Conservation (phyloP, 306 rosid genomes). For the Alnus rubra region DNA sequence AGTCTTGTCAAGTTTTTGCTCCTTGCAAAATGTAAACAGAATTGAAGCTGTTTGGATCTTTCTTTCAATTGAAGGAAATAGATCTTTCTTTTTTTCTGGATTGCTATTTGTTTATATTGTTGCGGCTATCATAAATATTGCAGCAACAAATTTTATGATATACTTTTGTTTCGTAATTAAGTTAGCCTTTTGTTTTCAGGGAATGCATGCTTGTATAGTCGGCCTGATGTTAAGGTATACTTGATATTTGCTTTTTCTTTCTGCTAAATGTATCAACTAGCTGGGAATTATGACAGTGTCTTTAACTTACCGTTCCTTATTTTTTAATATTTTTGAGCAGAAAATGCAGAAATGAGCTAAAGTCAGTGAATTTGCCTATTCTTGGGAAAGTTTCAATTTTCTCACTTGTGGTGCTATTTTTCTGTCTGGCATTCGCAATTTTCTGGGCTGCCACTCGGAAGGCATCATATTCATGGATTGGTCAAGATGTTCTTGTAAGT, state of each 20-base stretch:
- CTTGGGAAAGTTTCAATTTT: slow-evolving; percentile 69
- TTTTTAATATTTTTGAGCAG: slow-evolving; percentile 45
- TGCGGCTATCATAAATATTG: neutral
- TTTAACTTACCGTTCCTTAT: slow-evolving; percentile 9
- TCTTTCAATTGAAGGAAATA: neutral
- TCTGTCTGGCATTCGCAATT: slow-evolving; percentile 58
- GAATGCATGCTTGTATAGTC: slow-evolving; percentile 81
- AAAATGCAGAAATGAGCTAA: slow-evolving; percentile 45
- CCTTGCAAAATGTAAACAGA: neutral
- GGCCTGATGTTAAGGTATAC: slow-evolving; percentile 64
- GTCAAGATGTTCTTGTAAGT: slow-evolving; percentile 96
- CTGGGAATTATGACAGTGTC: slow-evolving; percentile 1
- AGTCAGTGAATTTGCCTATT: slow-evolving; percentile 57
- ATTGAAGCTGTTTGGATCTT: neutral
- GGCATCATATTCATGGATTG: slow-evolving; percentile 79
- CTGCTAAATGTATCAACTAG: slow-evolving; percentile 17
- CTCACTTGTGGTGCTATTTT: slow-evolving; percentile 56
- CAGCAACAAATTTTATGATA: neutral
- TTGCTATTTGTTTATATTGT: neutral
- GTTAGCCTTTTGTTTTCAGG: slow-evolving; percentile 54
- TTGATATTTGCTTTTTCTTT: slow-evolving; percentile 8
- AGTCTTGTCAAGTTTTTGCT: slow-evolving; percentile 8
- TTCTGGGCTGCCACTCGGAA: slow-evolving; percentile 64
- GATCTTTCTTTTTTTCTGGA: neutral
- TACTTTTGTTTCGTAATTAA: slow-evolving; percentile 16